phyloP scores from a whole-genome alignment of 164 flowering plant genomes.

The Protea cynaroides region DNA sequence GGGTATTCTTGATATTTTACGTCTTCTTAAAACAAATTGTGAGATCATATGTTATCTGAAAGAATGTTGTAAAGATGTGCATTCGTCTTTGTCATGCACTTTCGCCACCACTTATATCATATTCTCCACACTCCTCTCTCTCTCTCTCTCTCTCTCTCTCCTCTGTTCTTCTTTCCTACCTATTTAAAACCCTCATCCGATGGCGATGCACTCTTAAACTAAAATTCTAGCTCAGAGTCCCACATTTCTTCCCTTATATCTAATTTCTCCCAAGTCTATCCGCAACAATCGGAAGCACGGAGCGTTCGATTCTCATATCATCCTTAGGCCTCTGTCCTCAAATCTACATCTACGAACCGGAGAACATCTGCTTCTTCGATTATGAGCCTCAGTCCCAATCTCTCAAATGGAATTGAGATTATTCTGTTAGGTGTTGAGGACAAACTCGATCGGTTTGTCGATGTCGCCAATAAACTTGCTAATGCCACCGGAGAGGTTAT shows the following conservation, averaged over 20 bases:
- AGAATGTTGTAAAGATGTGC: too few species aligned
- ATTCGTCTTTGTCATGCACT: too few species aligned
- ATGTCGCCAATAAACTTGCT: slow-evolving; percentile 63
- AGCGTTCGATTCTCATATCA: too few species aligned
- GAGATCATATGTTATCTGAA: too few species aligned
- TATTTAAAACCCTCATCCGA: not conserved
- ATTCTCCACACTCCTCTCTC: too few species aligned
- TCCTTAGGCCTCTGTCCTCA: too few species aligned
- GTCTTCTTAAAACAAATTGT: too few species aligned
- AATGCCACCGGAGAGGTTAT: slow-evolving; percentile 91
- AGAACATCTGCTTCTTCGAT: not conserved
- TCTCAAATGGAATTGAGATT: slow-evolving; percentile 11
- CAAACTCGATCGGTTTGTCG: slow-evolving; percentile 40
- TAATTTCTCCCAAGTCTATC: slow-evolving; percentile 2
- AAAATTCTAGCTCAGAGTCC: slow-evolving; percentile 16
- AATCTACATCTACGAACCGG: slow-evolving; percentile 3
- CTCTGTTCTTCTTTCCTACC: slow-evolving; percentile 11
- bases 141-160: too few species aligned
- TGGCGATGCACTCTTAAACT: slow-evolving; percentile 29
- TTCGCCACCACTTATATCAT: too few species aligned
- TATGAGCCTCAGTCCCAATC: slow-evolving; percentile 24
- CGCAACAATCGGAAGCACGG: too few species aligned
- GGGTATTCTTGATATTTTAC: too few species aligned
- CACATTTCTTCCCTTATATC: too few species aligned
- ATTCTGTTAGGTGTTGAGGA: slow-evolving; percentile 11